Conservation (phyloP, 2,329 filamentous ascomycete genomes). For the Hypocrella siamensis region DNA sequence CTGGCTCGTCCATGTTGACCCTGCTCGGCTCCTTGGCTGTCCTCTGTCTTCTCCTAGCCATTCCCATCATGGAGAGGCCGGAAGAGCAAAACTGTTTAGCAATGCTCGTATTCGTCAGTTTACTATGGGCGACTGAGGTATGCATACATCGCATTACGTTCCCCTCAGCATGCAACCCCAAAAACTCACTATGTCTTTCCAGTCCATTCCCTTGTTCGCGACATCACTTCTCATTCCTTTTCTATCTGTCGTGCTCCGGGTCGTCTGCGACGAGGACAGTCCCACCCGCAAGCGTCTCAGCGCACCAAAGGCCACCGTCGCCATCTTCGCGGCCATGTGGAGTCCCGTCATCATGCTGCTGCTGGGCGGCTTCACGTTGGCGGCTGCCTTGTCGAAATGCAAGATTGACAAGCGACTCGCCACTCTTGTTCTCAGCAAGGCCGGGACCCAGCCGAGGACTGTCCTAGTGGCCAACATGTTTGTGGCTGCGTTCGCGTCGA, state of each 20-base stretch:
- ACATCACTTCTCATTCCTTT: slow-evolving; percentile 91
- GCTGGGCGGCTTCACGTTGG: slow-evolving; percentile 88
- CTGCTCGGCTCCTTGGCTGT: slow-evolving; percentile 54
- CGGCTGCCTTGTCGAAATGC: slow-evolving; percentile 89
- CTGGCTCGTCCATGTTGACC: slow-evolving; percentile 67
- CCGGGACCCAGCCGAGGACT: slow-evolving; percentile 74
- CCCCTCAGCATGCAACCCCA: too few relatives aligned
- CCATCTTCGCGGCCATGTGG: slow-evolving; percentile 95
- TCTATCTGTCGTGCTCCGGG: slow-evolving; percentile 70
- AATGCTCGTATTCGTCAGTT: slow-evolving; percentile 81
- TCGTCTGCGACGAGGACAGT: slow-evolving; percentile 59
- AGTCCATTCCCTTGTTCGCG: slow-evolving; percentile 93
- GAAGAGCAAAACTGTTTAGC: slow-evolving; percentile 96
- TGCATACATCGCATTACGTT: slow-evolving; percentile 12
- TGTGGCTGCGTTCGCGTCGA: slow-evolving; percentile 90
- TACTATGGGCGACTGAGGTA: slow-evolving; percentile 94
- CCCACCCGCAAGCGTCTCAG: slow-evolving; percentile 47
- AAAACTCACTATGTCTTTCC: slow-evolving; percentile 5
- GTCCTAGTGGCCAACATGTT: slow-evolving; percentile 98
- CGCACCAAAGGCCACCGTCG: slow-evolving; percentile 67
- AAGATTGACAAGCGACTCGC: slow-evolving; percentile 96
- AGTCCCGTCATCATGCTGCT: slow-evolving; percentile 97
- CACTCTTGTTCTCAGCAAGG: slow-evolving; percentile 90
- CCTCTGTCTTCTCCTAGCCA: slow-evolving; percentile 57
- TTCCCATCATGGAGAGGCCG: slow-evolving; percentile 70